Conservation (phyloP, 2,329 filamentous ascomycete genomes). For the Alternaria triticimaculans region DNA sequence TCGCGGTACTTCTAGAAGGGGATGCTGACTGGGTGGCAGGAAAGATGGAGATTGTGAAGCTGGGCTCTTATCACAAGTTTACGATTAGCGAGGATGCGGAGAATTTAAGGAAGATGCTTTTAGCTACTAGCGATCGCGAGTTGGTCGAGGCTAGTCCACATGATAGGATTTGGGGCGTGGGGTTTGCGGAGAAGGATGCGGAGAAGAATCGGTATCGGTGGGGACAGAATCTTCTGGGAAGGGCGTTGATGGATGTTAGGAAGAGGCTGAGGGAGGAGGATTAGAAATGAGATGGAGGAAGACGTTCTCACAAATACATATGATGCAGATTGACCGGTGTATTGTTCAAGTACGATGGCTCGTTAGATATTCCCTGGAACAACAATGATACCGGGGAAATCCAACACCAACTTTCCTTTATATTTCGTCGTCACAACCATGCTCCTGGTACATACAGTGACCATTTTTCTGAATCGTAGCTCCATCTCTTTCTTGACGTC, state of each 20-base stretch:
- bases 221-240: conserved; percentile 71
- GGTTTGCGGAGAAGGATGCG: conserved; percentile 62
- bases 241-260: conserved; percentile 66
- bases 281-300: background rate
- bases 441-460: background rate
- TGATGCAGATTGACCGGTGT: background rate
- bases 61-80: background rate
- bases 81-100: background rate
- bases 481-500: background rate
- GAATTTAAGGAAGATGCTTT: background rate
- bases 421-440: background rate
- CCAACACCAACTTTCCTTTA: background rate
- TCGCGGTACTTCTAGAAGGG: background rate
- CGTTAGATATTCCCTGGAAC: fast-evolving
- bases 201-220: conserved; percentile 57
- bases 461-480: background rate
- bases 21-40: background rate
- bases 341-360: fast-evolving
- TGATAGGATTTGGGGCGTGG: conserved; percentile 72
- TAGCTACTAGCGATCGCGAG: conserved; percentile 63
- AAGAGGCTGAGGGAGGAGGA: conserved; percentile 56
- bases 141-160: conserved; percentile 61
- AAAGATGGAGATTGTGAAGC: background rate
- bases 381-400: background rate
- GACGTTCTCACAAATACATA: background rate